Conservation (phyloP, 2,329 filamentous ascomycete genomes). For the Arthroderma sp. region DNA sequence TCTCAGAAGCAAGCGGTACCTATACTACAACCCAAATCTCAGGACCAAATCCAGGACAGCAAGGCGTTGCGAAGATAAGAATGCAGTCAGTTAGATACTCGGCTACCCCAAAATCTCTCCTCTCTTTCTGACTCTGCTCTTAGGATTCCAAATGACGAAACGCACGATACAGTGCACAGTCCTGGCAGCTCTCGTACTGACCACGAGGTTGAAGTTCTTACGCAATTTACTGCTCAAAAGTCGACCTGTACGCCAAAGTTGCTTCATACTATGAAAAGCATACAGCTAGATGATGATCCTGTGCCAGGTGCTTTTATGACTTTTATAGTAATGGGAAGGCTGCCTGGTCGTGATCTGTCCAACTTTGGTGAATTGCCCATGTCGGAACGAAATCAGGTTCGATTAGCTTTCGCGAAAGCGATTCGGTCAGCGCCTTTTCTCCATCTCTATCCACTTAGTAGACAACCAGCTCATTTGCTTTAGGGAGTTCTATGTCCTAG, state of each 20-base stretch:
- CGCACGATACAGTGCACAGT: background rate
- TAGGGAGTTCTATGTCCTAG: slow-evolving; percentile 9
- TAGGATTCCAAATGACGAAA: slow-evolving; percentile 1
- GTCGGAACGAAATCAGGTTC: slow-evolving; percentile 9
- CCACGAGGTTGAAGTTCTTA: background rate
- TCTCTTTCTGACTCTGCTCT: background rate
- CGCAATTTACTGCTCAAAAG: background rate
- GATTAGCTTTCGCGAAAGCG: slow-evolving; percentile 9
- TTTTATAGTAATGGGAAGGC: slow-evolving; percentile 8
- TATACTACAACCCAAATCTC: slow-evolving; percentile 9
- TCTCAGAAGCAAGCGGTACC: slow-evolving; percentile 5
- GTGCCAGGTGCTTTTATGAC: slow-evolving; percentile 6
- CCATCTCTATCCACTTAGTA: background rate
- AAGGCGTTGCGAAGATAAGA: slow-evolving; percentile 9
- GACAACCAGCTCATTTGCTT: background rate
- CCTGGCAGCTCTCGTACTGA: background rate
- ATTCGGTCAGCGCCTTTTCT: slow-evolving; percentile 5
- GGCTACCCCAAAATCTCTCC: background rate
- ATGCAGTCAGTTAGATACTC: slow-evolving; percentile 7
- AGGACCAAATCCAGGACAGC: slow-evolving; percentile 7
- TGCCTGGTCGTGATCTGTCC: slow-evolving; percentile 8
- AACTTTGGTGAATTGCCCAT: slow-evolving; percentile 9
- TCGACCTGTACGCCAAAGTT: slow-evolving; percentile 1
- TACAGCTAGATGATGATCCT: slow-evolving; percentile 3
- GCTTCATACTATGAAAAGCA: background rate